Base-by-base conservation (phyloP, 2,329 filamentous ascomycete genomes). In the Penicillium psychrosexuale region DNA sequence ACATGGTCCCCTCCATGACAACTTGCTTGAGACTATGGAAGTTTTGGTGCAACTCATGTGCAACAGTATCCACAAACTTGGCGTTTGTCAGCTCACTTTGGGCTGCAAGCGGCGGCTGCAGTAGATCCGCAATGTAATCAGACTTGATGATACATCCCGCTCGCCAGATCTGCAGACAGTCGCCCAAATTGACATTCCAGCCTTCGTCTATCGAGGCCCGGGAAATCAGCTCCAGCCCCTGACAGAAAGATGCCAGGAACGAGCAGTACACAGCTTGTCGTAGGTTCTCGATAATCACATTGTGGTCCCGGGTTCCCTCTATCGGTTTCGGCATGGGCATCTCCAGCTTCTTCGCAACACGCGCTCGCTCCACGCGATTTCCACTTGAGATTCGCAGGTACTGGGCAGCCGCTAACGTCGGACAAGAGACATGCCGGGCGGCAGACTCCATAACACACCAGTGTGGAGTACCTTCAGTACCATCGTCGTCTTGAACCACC, bases 81-180 rank as follows among this genome's bases (percentile, higher is more conserved):
- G 73, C 63, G 40, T 75, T 75, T 28, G 65, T 73, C 46, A 72
- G 58, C 5, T 58, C 60, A 22, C 66, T 63, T 28, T 66, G 51
- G 8, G 58, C 53, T 1, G 63, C 61, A 11, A 73, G 53, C 0
- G 64, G 59, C 0, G 72, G 69, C 63, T 74, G 67, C 24, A 89
- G 75, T 30, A 89, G 69, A 47, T 85, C 80, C 3, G 81, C 80
- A 56, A 90, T 85, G 61, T 83, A 78, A 60, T 88, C 85, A 1
- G 83, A 80, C 63, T 86, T 82, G 65, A 90, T 89, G 69, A 90
- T 89, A 69, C 86, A 89, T 8, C 87, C 86, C 0, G 79, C 83
- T 2, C 84, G 80, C 87, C 86, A 89, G 60, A 89, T 84, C 64
- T 77, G 75, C 19, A 78, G 58, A 42, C 75, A 74, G 15, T 72